Evolutionary conservation across 768 basidiomycete species (phyloP).

Genomic region (Boletus insuetus): DNA sequence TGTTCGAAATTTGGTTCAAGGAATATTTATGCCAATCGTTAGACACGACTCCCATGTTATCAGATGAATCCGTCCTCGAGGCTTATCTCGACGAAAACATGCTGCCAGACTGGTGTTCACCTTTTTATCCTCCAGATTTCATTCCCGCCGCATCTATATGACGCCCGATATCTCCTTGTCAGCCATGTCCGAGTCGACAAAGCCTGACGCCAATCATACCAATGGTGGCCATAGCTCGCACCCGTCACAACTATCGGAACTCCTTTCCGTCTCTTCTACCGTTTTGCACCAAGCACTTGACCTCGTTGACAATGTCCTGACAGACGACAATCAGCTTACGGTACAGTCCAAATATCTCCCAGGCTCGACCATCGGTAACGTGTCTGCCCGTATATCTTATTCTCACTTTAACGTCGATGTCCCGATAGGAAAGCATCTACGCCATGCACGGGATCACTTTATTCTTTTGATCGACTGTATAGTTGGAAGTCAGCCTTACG

Average conservation of each 20-base stretch:
- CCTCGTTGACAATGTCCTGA: conserved; percentile 62
- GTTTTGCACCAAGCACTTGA: conserved; percentile 73
- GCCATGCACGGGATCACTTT: conserved; percentile 85
- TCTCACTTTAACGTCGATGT: not conserved
- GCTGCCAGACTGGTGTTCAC: conserved; percentile 11
- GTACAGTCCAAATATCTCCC: conserved; percentile 70
- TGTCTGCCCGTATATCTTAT: not conserved
- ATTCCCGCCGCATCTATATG: not conserved
- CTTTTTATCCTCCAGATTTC: conserved; percentile 14
- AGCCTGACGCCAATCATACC: not conserved
- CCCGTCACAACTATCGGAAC: conserved; percentile 44
- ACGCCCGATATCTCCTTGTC: conserved; percentile 5
- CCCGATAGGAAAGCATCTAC: conserved; percentile 74
- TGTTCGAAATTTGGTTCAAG: conserved; percentile 80
- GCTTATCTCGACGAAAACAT: conserved; percentile 19
- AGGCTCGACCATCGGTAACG: conserved; percentile 82
- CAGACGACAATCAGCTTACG: conserved; percentile 66
- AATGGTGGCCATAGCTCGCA: conserved; percentile 1
- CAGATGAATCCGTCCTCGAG: conserved; percentile 23
- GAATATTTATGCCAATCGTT: conserved; percentile 38
- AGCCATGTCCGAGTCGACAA: conserved; percentile 21
- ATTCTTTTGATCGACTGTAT: conserved; percentile 59
- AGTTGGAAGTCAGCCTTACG: conserved; percentile 42
- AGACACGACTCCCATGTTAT: conserved; percentile 11
- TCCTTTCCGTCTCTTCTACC: conserved; percentile 64